Conservation (phyloP, 2,329 filamentous ascomycete species). For the Drechslerella dactyloides region DNA sequence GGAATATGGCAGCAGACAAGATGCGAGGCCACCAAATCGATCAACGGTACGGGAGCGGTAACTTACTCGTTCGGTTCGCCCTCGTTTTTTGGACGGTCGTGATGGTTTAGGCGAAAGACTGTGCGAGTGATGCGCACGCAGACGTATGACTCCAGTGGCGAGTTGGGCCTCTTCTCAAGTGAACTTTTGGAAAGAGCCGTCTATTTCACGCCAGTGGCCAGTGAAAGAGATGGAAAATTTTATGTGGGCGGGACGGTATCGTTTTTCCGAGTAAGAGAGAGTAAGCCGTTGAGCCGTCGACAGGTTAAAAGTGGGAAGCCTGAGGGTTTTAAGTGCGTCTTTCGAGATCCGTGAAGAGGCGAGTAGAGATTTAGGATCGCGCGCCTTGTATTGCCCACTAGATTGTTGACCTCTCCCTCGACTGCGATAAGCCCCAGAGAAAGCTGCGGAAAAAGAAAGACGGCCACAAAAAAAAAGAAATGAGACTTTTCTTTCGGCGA, state of each 20-base stretch:
- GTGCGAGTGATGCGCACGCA: not conserved
- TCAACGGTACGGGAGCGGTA: not conserved
- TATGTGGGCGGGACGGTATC: constrained; percentile 1
- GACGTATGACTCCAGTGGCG: constrained; percentile 3
- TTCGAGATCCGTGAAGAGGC: constrained; percentile 13
- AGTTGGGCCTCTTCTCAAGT: too few relatives aligned
- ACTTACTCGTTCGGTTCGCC: constrained; percentile 7
- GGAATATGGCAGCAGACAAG: not conserved
- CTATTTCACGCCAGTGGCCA: not conserved
- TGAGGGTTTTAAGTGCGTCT: constrained; percentile 26
- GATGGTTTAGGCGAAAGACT: not conserved
- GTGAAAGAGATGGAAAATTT: not conserved
- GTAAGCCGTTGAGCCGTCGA: not conserved
- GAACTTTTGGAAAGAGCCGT: too few relatives aligned
- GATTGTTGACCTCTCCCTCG: not conserved
- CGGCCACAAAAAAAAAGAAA: not conserved
- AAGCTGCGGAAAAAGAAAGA: constrained; percentile 4
- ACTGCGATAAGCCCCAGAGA: not conserved
- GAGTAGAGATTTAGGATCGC: constrained; percentile 38
- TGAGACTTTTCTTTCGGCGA: not conserved
- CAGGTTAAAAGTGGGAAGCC: constrained; percentile 14
- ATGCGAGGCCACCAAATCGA: not conserved
- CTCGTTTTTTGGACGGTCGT: not conserved
- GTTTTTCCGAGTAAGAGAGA: not conserved
- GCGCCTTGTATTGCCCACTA: constrained; percentile 11